Evolutionary conservation across 257 asterid species (phyloP).

Genomic region (Nicotiana noctiflora): DNA sequence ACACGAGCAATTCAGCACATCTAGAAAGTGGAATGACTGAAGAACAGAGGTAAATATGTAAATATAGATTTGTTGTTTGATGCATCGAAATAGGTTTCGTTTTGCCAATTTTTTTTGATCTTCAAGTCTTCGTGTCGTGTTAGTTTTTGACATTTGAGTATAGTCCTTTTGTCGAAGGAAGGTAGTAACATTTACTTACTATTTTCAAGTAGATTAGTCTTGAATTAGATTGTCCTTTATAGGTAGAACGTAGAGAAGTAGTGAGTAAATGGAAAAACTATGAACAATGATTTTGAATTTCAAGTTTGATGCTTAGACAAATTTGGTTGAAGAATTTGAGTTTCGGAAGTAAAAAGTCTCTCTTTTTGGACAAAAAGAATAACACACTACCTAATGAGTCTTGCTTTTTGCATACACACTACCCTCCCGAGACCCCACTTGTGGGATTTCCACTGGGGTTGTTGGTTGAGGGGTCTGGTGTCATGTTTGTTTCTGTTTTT

Average conservation of each 20-base stretch:
- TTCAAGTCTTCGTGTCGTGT: neutral
- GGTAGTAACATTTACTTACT: neutral
- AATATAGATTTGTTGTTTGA: neutral
- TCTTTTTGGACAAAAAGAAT: neutral
- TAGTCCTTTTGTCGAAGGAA: neutral
- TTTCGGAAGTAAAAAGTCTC: neutral
- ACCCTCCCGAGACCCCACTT: no score
- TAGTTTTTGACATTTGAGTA: neutral
- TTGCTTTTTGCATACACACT: no score
- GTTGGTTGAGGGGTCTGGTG: neutral
- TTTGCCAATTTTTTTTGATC: neutral
- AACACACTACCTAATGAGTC: neutral
- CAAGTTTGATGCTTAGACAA: neutral
- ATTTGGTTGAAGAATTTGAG: neutral
- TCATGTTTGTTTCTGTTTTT: neutral
- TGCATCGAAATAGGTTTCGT: neutral
- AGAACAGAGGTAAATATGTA: slow-evolving; percentile 59
- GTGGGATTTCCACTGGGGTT: no score
- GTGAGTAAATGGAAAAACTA: neutral
- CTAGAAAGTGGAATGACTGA: slow-evolving; percentile 64
- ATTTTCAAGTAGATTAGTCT: neutral
- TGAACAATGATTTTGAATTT: neutral
- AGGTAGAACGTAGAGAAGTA: neutral
- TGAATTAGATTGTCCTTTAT: neutral
- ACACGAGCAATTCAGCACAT: slow-evolving; percentile 46